These are phyloP conservation scores for Penicillium psychrosexuale DNA, from an alignment of 2,329 filamentous ascomycete species.

Conservation along the genomic window DNA sequence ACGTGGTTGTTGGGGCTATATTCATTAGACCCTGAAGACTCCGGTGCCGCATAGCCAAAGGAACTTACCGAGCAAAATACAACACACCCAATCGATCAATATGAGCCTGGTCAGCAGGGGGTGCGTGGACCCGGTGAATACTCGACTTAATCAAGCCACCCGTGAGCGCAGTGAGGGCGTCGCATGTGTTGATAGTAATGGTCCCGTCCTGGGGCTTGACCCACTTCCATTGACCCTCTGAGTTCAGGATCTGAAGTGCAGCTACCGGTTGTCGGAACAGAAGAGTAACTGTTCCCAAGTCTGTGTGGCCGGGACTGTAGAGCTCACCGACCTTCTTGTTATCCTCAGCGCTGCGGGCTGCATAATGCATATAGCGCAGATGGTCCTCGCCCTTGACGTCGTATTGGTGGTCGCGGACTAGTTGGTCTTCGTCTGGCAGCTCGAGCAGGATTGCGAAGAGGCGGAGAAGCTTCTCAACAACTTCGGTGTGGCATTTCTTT, in stretches of 20 bases:
- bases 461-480: conserved; percentile 48
- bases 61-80: conserved; percentile 45
- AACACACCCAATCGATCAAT: conserved; percentile 45
- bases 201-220: conserved; percentile 50
- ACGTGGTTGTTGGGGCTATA: conserved; percentile 44
- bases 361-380: conserved; percentile 62
- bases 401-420: conserved; percentile 57
- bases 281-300: conserved; percentile 56
- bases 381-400: conserved; percentile 59
- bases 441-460: conserved; percentile 62
- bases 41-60: rapidly evolving
- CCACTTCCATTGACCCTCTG: conserved; percentile 51
- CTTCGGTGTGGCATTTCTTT: conserved; percentile 33
- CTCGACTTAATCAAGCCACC: conserved; percentile 51
- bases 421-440: conserved; percentile 57
- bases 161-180: conserved; percentile 50
- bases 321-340: conserved; percentile 46
- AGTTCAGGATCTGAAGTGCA: conserved; percentile 55
- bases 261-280: conserved; percentile 60
- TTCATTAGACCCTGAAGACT: neutral
- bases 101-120: conserved; percentile 49
- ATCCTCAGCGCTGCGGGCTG: conserved; percentile 49
- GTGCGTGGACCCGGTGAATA: conserved; percentile 51
- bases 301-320: conserved; percentile 54
- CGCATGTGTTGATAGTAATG: conserved; percentile 53